Conservation (phyloP, 768 basidiomycete genomes). For the Pleurotus djamor region DNA sequence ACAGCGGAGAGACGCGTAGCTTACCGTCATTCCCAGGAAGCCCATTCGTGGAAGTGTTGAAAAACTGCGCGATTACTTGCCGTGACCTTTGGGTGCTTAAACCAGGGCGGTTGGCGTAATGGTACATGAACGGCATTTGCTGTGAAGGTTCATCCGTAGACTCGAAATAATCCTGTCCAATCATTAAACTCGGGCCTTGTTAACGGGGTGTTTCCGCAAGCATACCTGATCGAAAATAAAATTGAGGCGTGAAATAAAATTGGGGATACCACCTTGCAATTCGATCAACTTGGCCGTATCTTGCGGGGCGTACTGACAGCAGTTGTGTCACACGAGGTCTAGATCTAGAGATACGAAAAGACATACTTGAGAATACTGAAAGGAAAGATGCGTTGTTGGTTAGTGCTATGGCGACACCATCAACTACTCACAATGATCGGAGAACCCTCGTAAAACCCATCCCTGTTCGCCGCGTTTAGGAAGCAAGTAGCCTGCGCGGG, state of each 20-base stretch:
- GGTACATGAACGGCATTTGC: constrained; percentile 71
- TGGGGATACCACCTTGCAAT: constrained; percentile 55
- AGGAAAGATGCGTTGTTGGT: constrained; percentile 1
- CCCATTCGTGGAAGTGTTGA: constrained; percentile 54
- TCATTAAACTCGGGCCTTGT: neutral
- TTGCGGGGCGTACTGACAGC: constrained; percentile 55
- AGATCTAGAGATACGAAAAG: neutral
- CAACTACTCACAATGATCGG: constrained; percentile 50
- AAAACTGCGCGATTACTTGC: constrained; percentile 52
- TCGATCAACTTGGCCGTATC: constrained; percentile 61
- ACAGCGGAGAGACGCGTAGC: constrained; percentile 9
- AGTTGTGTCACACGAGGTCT: neutral
- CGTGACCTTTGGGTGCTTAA: constrained; percentile 55
- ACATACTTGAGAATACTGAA: constrained; percentile 55
- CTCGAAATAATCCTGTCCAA: constrained; percentile 53
- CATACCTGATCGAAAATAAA: constrained; percentile 54
- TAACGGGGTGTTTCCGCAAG: neutral
- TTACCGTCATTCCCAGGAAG: constrained; percentile 67
- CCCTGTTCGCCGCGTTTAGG: constrained; percentile 49
- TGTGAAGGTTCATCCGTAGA: constrained; percentile 64
- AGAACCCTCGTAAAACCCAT: constrained; percentile 67
- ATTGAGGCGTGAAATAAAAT: constrained; percentile 53
- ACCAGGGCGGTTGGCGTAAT: constrained; percentile 62
- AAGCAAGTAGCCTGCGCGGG: constrained; percentile 57
- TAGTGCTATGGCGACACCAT: neutral